Base-by-base conservation (phyloP, 192 early-diverging fungal species). In the Rhizophlyctis rosea region DNA sequence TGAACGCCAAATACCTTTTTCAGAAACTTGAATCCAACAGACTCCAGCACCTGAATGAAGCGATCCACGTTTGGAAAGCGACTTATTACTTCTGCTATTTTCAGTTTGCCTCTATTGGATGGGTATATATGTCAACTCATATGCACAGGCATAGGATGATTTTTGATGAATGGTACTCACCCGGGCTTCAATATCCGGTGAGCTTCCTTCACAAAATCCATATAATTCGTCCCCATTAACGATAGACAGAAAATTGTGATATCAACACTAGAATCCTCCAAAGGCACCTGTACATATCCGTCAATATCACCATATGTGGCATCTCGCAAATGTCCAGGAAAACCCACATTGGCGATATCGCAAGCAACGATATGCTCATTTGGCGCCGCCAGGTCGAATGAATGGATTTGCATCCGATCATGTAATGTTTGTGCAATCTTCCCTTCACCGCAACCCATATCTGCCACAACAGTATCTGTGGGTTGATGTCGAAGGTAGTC, bases 361-460 rank as follows among this genome's bases (percentile, higher is more conserved):
- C 94, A 98, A 1, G 91, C 89, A 9, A 87, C 88, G 3, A 99
- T 87, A 23, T 75, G 74, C 30, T 86, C 78, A 65, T 92, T 90
- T 67, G 81, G 82, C 3, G 86, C 87, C 0, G 92, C 84, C 57
- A 98, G 74, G 75, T 98, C 95, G 76, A 95, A 98, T 32, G 91
- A 93, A 51, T 67, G 71, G 33, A 68, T 54, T 14, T 27, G 53
- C 4, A 86, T 81, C 21, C 18, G 5, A 59, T 77, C 74, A 36
- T 83, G 72, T 14, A 91, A 75, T 16, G 75, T 71, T 44, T 84
- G 81, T 1, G 90, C 90, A 65, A 99, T 80, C 72, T 84, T 87
- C 13, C 93, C 96, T 68, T 96, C 96, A 27, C 96, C 96, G 62
- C 96, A 99, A 18, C 96, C 96, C 71, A 99, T 76, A 77, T 99